These are phyloP conservation scores for Solanum chiquidenum DNA, from an alignment of 257 asterid species.

Conservation along the genomic window DNA sequence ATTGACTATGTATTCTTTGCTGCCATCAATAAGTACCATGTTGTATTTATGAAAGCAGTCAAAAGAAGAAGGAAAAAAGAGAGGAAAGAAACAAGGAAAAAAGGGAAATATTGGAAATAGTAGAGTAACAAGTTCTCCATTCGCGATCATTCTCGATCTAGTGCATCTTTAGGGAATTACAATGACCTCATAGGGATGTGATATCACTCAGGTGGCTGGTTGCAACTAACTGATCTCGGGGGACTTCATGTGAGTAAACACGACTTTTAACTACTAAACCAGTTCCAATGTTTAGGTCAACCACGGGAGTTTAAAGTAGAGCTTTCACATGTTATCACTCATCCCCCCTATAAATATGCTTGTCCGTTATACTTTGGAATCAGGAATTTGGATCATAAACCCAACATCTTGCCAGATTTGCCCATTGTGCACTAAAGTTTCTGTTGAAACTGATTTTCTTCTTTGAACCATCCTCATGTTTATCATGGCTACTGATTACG, in stretches of 20 bases:
- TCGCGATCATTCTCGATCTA: not conserved
- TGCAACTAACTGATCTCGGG: not conserved
- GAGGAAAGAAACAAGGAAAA: not conserved
- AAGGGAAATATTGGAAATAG: not conserved
- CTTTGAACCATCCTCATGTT: not conserved
- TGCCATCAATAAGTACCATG: not conserved
- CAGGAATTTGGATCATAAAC: not conserved
- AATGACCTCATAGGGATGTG: not conserved
- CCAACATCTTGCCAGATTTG: not conserved
- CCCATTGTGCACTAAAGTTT: not conserved
- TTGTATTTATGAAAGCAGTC: not conserved
- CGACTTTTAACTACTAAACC: not conserved
- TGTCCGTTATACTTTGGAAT: not conserved
- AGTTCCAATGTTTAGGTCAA: not conserved
- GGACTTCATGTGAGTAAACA: not conserved
- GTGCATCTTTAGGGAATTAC: not conserved
- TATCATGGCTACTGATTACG: not conserved
- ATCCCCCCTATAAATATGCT: not conserved
- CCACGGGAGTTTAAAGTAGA: not conserved
- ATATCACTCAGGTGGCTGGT: not conserved
- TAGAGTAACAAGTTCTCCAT: not conserved
- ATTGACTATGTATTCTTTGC: not conserved
- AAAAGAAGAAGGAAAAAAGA: not conserved
- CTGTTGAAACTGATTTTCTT: not conserved
- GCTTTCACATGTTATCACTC: not conserved